phyloP scores from a whole-genome alignment of 2,329 filamentous ascomycete species.

The Curvularia lunata region DNA sequence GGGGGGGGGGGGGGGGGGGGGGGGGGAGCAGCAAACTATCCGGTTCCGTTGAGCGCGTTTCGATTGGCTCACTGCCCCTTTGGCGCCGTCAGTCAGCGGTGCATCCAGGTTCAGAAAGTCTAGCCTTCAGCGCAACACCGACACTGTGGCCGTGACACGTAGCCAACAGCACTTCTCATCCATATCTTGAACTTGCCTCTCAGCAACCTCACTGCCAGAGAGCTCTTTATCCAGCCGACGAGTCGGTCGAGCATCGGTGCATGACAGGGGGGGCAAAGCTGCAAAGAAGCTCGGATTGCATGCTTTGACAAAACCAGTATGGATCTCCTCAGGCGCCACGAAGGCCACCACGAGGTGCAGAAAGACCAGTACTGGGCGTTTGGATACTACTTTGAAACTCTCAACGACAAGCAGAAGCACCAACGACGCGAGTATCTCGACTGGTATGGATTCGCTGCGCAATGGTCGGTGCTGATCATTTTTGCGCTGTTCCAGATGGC shows the following conservation, averaged over 20 bases:
- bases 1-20: too few species aligned
- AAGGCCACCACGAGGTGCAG: conserved; percentile 34
- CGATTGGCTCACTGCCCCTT: conserved; percentile 10
- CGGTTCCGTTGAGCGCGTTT: conserved; percentile 22
- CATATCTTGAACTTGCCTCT: not conserved
- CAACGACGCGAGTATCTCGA: conserved; percentile 61
- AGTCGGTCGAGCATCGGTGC: conserved; percentile 3
- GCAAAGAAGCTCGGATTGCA: not conserved
- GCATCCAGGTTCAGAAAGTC: conserved; percentile 16
- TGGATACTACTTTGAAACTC: conserved; percentile 61
- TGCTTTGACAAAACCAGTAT: conserved; percentile 12
- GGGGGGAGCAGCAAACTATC: not conserved
- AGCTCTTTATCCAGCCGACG: not conserved
- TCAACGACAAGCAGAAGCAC: conserved; percentile 58
- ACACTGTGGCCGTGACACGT: conserved; percentile 16
- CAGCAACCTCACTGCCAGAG: not conserved
- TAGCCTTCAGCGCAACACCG: conserved; percentile 17
- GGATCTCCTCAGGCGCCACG: conserved; percentile 29
- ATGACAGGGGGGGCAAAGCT: too few species aligned
- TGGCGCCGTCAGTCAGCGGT: conserved; percentile 12
- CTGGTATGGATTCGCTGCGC: conserved; percentile 61
- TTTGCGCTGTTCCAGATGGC: conserved; percentile 52
- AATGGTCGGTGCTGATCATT: conserved; percentile 59
- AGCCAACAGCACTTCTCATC: conserved; percentile 2
- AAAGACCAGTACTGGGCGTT: conserved; percentile 39